Conservation (phyloP, 441 rosid genomes). For the Bruguiera hainesii region DNA sequence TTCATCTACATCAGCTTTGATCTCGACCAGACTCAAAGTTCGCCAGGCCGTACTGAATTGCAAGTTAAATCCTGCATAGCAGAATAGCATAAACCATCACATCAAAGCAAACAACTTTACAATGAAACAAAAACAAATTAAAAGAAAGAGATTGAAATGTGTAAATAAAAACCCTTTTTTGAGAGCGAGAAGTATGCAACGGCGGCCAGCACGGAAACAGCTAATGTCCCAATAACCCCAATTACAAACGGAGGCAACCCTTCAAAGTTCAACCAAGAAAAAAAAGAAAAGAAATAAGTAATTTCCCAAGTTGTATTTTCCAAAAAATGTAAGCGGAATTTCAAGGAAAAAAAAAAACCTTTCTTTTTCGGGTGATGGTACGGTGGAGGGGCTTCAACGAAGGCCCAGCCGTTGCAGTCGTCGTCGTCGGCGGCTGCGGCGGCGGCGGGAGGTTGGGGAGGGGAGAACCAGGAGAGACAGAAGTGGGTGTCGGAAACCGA, state of each 20-base stretch:
- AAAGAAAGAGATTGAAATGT: neutral
- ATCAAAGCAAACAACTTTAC: neutral
- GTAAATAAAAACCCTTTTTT: constrained; percentile 38
- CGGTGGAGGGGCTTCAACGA: constrained; percentile 28
- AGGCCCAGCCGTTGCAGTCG: constrained; percentile 66
- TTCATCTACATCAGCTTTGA: constrained; percentile 17
- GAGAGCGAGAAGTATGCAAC: constrained; percentile 56
- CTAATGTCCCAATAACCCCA: constrained; percentile 53
- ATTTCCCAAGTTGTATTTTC: neutral
- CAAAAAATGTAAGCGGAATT: neutral
- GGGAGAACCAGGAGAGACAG: constrained; percentile 48
- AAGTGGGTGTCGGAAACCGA: constrained; percentile 32
- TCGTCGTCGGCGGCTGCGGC: constrained; percentile 18
- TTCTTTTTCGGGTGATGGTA: constrained; percentile 19
- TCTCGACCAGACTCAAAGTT: constrained; percentile 25
- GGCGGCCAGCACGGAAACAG: constrained; percentile 46
- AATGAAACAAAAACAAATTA: neutral
- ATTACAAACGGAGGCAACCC: constrained; percentile 44
- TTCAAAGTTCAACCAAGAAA: constrained; percentile 15
- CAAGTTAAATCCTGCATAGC: constrained; percentile 50
- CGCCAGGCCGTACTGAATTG: constrained; percentile 29
- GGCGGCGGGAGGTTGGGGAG: constrained; percentile 25
- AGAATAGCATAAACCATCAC: constrained; percentile 11
- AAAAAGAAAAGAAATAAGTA: neutral
- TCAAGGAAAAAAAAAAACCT: constrained; percentile 30